A percentile compares a stretch with the other conserved stretches of the same genome.
phyloP scores from a whole-genome alignment of 2,329 filamentous ascomycete species.

The Chrysosporium queenslandicum region DNA sequence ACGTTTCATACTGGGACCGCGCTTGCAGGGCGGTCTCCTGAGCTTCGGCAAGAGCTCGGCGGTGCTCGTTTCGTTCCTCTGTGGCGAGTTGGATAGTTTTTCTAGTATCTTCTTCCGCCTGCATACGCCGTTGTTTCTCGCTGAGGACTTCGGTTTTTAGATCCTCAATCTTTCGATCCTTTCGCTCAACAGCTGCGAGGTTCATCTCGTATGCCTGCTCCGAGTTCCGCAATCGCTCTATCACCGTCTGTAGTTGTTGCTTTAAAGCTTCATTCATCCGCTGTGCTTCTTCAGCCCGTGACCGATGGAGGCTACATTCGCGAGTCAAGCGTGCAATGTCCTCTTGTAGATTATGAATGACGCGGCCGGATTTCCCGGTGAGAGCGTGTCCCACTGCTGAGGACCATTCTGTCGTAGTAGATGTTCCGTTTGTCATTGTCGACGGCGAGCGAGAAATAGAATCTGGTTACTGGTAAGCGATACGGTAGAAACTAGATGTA shows the following conservation, averaged over 20 bases:
- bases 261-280: conserved; percentile 39
- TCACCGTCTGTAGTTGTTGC: conserved; percentile 37
- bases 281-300: conserved; percentile 39
- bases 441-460: conserved; percentile 19
- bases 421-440: conserved; percentile 25
- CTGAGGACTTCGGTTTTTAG: conserved; percentile 33
- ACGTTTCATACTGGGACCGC: conserved; percentile 36
- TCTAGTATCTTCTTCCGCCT: conserved; percentile 33
- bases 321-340: conserved; percentile 42
- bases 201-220: conserved; percentile 41
- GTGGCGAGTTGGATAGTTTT: conserved; percentile 32
- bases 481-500: not conserved
- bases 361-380: conserved; percentile 42
- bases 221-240: conserved; percentile 37
- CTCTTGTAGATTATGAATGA: conserved; percentile 43
- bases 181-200: conserved; percentile 37
- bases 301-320: conserved; percentile 38
- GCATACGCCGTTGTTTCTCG: conserved; percentile 34
- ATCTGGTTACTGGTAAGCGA: conserved; percentile 4
- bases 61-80: conserved; percentile 33
- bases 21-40: conserved; percentile 33
- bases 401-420: conserved; percentile 36
- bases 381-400: conserved; percentile 42
- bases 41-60: conserved; percentile 31
- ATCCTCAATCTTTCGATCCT: conserved; percentile 41